Base-by-base conservation (phyloP, 129 eudicot species). In the Flaveria trinervia region DNA sequence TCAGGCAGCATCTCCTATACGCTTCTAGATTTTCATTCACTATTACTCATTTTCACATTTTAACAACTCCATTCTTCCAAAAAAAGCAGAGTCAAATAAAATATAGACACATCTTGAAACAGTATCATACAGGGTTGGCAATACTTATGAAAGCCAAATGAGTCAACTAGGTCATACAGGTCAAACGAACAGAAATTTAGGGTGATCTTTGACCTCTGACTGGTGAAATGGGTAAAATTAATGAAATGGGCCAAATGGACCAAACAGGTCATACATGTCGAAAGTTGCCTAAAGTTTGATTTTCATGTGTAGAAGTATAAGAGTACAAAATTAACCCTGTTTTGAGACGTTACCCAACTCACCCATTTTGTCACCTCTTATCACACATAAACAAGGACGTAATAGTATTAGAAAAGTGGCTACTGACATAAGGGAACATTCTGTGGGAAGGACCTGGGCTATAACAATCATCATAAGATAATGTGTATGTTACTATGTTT, bases 381-480 rank as follows among this genome's bases (percentile, higher is more conserved):
- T 64, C 46, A 61, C 1, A 61, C 43, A 25, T 26, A 61, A 26
- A 61, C 41, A 61, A 61, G 43, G 11, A 18, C 3, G 4, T 26
- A 61, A 26, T 0, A 1, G 26, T 61, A 25, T 18, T 9, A 18
- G 5, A 60, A 16, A 72, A 41, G 14, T 17, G 25, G 51, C 36
- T 54, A 18, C 14, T 56, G 77, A 36, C 54, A 73, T 55, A 26
- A 73, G 15, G 4, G 14, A 18, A 18, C 13, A 5, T 41, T 43
- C 43, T 13, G 56, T n/a, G 39, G 23, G 26, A 60, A 44, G 70
- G 59, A 44, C 59, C 44, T 44, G 43, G 43, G 68, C 14, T 22
- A 49, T 28, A 43, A 22, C 57, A 73, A 73, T 57, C 64, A 73
- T 57, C 55, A 56, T 57, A 55, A 23, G 68, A 16, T 60, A 55